phyloP scores from a whole-genome alignment of 2,329 filamentous ascomycete genomes.

The Exophiala bonariae region DNA sequence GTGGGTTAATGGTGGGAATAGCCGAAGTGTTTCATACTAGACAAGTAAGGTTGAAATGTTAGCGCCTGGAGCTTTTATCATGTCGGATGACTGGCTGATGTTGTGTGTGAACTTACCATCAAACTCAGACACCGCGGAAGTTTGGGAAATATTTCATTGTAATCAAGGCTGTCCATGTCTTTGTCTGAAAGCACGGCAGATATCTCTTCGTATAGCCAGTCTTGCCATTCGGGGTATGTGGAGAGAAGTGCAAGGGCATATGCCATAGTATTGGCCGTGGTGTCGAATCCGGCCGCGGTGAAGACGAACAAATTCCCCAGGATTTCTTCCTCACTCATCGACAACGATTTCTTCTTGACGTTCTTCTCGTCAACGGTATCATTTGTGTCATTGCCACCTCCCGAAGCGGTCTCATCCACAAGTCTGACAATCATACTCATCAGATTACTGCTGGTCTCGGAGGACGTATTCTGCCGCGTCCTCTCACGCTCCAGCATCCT shows the following conservation, averaged over 20 bases:
- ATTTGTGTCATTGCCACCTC: neutral
- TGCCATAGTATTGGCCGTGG: slow-evolving; percentile 51
- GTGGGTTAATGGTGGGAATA: slow-evolving; percentile 43
- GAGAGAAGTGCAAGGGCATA: slow-evolving; percentile 52
- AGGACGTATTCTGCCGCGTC: slow-evolving; percentile 14
- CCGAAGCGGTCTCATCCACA: slow-evolving; percentile 5
- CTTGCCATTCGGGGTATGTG: slow-evolving; percentile 49
- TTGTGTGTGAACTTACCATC: slow-evolving; percentile 47
- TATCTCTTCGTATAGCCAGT: slow-evolving; percentile 54
- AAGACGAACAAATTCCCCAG: slow-evolving; percentile 27
- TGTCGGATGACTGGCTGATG: no score
- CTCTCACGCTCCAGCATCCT: slow-evolving; percentile 33
- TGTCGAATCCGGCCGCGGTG: slow-evolving; percentile 36
- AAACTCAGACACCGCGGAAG: slow-evolving; percentile 47
- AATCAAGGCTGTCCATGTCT: slow-evolving; percentile 36
- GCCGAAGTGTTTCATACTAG: slow-evolving; percentile 43
- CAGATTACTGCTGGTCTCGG: slow-evolving; percentile 32
- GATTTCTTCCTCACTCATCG: slow-evolving; percentile 24
- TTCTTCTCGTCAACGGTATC: neutral
- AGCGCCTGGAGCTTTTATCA: neutral
- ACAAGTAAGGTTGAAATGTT: neutral
- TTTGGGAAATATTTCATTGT: slow-evolving; percentile 45
- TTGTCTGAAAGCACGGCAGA: slow-evolving; percentile 34
- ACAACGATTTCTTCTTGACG: slow-evolving; percentile 1
- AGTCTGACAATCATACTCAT: slow-evolving; percentile 23